A percentile compares a stretch with the other conserved stretches of the same genome.
Evolutionary conservation across 1,139 yeast genomes (phyloP).

Genomic region (Kodamaea plutei): DNA sequence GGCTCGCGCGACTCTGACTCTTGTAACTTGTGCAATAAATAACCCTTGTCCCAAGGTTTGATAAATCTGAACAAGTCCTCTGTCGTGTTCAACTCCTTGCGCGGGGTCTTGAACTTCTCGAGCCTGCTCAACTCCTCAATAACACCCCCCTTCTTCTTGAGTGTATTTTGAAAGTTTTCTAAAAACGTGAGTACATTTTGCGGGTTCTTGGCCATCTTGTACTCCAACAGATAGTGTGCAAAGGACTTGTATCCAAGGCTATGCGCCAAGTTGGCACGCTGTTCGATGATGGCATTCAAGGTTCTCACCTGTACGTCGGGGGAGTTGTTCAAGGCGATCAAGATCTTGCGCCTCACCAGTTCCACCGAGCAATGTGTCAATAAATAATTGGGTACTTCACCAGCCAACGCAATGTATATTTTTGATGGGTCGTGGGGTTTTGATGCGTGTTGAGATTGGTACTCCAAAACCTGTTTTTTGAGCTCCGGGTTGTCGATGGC

Average conservation of each 20-base stretch:
- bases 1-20: constrained; percentile 6
- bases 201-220: constrained; percentile 87
- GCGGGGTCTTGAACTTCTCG: constrained; percentile 29
- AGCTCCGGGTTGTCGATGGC: constrained; percentile 21
- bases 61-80: constrained; percentile 44
- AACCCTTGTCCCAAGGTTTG: constrained; percentile 93
- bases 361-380: constrained; percentile 57
- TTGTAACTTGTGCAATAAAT: constrained; percentile 32
- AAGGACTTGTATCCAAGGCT: constrained; percentile 70
- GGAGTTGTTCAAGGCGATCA: constrained; percentile 70
- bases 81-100: constrained; percentile 15
- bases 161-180: constrained; percentile 46
- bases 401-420: constrained; percentile 60
- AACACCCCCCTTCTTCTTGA: constrained; percentile 47
- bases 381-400: constrained; percentile 63
- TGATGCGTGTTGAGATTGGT: constrained; percentile 20
- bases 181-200: constrained; percentile 71
- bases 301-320: constrained; percentile 54
- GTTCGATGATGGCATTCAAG: constrained; percentile 55
- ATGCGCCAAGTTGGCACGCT: constrained; percentile 68
- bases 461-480: constrained; percentile 23
- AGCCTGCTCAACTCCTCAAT: constrained; percentile 52
- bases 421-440: constrained; percentile 12
- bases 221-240: constrained; percentile 78
- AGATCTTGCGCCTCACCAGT: constrained; percentile 58